These are phyloP conservation scores for Coemansia pectinata DNA, from an alignment of 192 early-diverging fungal genomes.

Conservation along the genomic window DNA sequence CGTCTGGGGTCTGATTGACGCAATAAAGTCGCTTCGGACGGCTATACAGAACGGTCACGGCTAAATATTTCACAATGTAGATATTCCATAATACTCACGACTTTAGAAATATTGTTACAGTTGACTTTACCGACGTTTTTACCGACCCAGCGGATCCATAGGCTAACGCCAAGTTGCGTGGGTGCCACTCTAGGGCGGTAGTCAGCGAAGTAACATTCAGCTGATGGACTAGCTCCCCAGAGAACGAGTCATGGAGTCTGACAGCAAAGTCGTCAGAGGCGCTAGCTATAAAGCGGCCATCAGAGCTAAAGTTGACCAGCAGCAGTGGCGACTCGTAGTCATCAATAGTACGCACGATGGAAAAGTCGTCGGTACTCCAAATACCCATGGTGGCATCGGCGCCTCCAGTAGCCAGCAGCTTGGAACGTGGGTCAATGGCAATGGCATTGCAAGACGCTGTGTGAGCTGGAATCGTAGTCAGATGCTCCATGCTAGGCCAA, in stretches of 20 bases:
- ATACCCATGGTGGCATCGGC: constrained; percentile 37
- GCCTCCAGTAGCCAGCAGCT: constrained; percentile 36
- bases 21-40: constrained; percentile 22
- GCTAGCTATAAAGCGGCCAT: constrained; percentile 40
- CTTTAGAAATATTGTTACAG: constrained; percentile 7
- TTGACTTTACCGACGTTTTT: constrained; percentile 13
- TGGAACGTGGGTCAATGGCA: constrained; percentile 28
- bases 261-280: constrained; percentile 42
- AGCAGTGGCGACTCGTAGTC: constrained; percentile 42
- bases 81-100: neutral
- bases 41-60: constrained; percentile 31
- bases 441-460: constrained; percentile 37
- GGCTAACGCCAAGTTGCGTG: constrained; percentile 43
- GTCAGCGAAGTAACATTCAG: constrained; percentile 23
- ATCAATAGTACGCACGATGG: constrained; percentile 11
- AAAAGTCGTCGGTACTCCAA: constrained; percentile 38
- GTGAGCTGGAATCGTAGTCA: constrained; percentile 32
- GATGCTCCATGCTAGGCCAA: constrained; percentile 44
- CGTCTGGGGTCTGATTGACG: constrained; percentile 51
- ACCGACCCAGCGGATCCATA: constrained; percentile 25
- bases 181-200: constrained; percentile 45
- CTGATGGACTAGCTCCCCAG: constrained; percentile 28
- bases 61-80: neutral
- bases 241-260: constrained; percentile 27
- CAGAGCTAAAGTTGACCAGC: constrained; percentile 35